Percentiles rank a stretch among this genome's conserved stretches.
Conservation (phyloP, 805 yeast species). For the Myxozyma sirexii region DNA sequence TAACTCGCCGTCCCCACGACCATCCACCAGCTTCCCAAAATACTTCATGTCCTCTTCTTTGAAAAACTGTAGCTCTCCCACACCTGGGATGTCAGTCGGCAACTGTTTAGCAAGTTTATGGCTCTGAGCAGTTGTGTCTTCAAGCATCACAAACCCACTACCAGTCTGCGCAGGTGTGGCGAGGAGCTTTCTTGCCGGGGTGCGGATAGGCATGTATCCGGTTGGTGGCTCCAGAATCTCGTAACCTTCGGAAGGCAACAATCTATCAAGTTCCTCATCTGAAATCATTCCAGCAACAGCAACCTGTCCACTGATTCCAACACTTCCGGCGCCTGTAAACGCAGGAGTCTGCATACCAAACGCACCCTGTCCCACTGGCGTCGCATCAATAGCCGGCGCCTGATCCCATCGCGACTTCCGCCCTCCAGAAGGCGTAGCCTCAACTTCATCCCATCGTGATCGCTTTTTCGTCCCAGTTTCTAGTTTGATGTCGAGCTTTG, state of each 20-base stretch:
- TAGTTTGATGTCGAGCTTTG: conserved; percentile 43
- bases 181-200: conserved; percentile 46
- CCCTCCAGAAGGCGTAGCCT: conserved; percentile 21
- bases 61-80: conserved; percentile 66
- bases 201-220: conserved; percentile 46
- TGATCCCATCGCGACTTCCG: conserved; percentile 42
- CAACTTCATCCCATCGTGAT: conserved; percentile 36
- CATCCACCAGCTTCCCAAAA: conserved; percentile 61
- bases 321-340: conserved; percentile 7
- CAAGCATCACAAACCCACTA: conserved; percentile 55
- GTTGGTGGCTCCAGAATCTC: conserved; percentile 50
- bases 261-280: conserved; percentile 50
- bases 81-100: conserved; percentile 63
- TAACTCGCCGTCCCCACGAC: conserved; percentile 42
- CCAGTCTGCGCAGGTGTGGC: conserved; percentile 34
- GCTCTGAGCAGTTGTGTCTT: conserved; percentile 46
- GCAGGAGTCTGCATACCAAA: conserved; percentile 39
- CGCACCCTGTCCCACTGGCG: conserved; percentile 26
- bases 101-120: conserved; percentile 38
- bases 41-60: conserved; percentile 71
- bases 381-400: conserved; percentile 35
- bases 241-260: conserved; percentile 58
- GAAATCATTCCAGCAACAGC: conserved; percentile 42
- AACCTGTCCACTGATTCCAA: not conserved
- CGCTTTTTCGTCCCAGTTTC: conserved; percentile 31